Evolutionary conservation across 306 rosid genomes (phyloP).

Genomic region (Hippophae rhamnoides): DNA sequence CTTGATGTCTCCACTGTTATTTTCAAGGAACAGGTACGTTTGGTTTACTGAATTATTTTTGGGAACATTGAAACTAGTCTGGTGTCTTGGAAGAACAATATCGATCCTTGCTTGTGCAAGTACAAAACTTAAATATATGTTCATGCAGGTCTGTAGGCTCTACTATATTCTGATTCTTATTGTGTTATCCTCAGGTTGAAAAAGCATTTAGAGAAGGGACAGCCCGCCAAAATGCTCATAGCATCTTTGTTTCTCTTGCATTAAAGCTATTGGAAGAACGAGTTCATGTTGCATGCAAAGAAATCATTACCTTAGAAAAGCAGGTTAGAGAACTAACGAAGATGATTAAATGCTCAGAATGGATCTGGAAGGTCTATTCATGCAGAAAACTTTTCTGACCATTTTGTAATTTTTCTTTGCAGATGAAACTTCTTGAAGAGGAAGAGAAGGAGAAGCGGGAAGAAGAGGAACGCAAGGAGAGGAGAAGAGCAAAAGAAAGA

Average conservation of each 20-base stretch:
- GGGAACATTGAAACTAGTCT: too few species aligned
- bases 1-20: conserved; percentile 96
- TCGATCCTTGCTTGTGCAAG: background rate
- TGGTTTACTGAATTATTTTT: conserved; percentile 13
- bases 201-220: conserved; percentile 99
- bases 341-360: conserved; percentile 6
- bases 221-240: conserved; percentile 99
- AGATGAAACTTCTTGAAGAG: conserved; percentile 98
- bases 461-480: conserved; percentile 96
- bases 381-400: conserved; percentile 21
- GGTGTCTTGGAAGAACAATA: too few species aligned
- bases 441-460: conserved; percentile 98
- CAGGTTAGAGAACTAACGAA: conserved; percentile 54
- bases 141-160: background rate
- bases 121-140: background rate
- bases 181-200: conserved; percentile 58
- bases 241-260: conserved; percentile 94
- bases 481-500: conserved; percentile 81
- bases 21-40: conserved; percentile 87
- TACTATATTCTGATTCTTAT: conserved; percentile 8
- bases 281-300: conserved; percentile 96
- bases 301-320: conserved; percentile 86
- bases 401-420: conserved; percentile 21
- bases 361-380: conserved; percentile 4
- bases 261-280: conserved; percentile 92